Evolutionary conservation across 2,329 filamentous ascomycete species (phyloP).

Genomic region (Diplodia scrobiculata): DNA sequence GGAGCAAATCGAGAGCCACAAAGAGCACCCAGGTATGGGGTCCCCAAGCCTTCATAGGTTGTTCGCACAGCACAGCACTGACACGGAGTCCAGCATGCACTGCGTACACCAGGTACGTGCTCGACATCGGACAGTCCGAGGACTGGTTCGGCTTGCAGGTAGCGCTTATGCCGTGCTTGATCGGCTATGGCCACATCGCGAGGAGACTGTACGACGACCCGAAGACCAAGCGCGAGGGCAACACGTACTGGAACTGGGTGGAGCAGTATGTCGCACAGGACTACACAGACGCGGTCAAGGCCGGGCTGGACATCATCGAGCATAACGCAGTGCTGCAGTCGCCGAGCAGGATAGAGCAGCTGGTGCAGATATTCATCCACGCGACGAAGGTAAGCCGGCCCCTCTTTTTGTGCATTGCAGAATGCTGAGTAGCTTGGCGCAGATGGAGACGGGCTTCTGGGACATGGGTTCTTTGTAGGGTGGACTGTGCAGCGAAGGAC

Average conservation of each 20-base stretch:
- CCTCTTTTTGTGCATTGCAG: constrained; percentile 5
- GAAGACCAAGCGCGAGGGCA: constrained; percentile 63
- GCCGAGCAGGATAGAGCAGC: constrained; percentile 73
- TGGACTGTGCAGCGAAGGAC: constrained; percentile 27
- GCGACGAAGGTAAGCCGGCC: constrained; percentile 68
- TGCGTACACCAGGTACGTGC: constrained; percentile 81
- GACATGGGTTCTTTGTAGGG: constrained; percentile 60
- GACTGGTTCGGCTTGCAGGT: constrained; percentile 88
- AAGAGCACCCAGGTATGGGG: constrained; percentile 69
- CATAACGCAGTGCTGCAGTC: constrained; percentile 72
- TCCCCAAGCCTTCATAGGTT: not conserved
- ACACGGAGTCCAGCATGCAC: constrained; percentile 61
- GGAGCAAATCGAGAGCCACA: constrained; percentile 69
- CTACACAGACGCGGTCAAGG: constrained; percentile 70
- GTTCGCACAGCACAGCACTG: not conserved
- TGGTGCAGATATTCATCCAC: constrained; percentile 81
- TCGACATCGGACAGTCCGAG: constrained; percentile 83
- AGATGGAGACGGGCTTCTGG: constrained; percentile 78
- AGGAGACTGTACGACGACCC: constrained; percentile 66
- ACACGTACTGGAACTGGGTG: constrained; percentile 88
- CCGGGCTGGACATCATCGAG: constrained; percentile 74
- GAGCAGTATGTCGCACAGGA: constrained; percentile 82
- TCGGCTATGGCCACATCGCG: constrained; percentile 85
- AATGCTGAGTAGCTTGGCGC: constrained; percentile 31
- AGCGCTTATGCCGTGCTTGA: constrained; percentile 78